phyloP scores from a whole-genome alignment of 306 rosid species.

The apple (Malus domestica) region DNA sequence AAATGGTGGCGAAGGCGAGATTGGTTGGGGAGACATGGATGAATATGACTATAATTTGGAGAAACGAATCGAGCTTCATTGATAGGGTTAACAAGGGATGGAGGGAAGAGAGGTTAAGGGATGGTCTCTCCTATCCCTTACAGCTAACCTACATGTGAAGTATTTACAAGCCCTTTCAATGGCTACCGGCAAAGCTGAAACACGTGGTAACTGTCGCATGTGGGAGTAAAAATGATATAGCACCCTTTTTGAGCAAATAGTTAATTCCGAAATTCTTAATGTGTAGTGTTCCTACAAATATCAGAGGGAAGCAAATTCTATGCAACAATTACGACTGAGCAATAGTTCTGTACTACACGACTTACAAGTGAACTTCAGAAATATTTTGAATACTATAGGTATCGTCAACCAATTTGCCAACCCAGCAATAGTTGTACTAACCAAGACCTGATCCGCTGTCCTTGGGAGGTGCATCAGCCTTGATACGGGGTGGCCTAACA shows the following conservation, averaged over 20 bases:
- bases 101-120: slow-evolving; percentile 30
- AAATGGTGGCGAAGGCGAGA: neutral
- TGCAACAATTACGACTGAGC: slow-evolving; percentile 17
- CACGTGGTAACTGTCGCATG: neutral
- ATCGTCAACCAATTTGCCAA: slow-evolving; percentile 1
- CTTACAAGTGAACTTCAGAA: slow-evolving; percentile 10
- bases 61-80: slow-evolving; percentile 31
- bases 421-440: slow-evolving; percentile 29
- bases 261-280: neutral
- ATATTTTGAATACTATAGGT: slow-evolving; percentile 11
- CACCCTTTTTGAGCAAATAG: neutral
- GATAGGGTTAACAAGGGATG: slow-evolving; percentile 26
- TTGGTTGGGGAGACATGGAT: slow-evolving; percentile 9
- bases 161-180: neutral
- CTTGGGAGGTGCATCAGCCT: slow-evolving; percentile 68
- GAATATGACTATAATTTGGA: slow-evolving; percentile 22
- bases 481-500: slow-evolving; percentile 69
- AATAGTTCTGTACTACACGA: slow-evolving; percentile 14
- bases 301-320: slow-evolving; percentile 2
- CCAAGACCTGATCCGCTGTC: slow-evolving; percentile 77
- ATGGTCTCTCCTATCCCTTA: neutral
- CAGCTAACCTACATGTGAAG: neutral
- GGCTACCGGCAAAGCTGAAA: neutral
- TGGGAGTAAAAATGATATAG: neutral
- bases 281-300: slow-evolving; percentile 4